phyloP scores from a whole-genome alignment of 129 eudicot genomes.

The Flaveria sonorensis region DNA sequence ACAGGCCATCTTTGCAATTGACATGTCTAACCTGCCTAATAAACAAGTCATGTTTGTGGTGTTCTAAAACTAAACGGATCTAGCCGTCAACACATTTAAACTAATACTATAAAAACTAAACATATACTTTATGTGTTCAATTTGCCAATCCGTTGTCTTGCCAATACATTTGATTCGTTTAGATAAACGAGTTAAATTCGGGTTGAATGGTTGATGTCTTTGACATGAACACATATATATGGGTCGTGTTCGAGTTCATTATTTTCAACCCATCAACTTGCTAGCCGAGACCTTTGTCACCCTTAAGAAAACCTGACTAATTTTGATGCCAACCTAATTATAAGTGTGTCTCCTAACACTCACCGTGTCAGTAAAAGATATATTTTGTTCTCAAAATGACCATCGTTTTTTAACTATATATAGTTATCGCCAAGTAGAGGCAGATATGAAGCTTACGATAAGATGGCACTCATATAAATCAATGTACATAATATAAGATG shows the following conservation, averaged over 20 bases:
- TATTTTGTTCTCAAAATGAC: background rate
- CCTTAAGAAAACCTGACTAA: background rate
- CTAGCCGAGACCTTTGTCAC: background rate
- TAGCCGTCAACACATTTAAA: too few relatives aligned
- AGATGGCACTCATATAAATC: background rate
- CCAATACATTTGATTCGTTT: background rate
- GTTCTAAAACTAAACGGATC: too few relatives aligned
- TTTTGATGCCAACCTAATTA: background rate
- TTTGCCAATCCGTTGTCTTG: too few relatives aligned
- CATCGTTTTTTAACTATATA: background rate
- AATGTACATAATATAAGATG: background rate
- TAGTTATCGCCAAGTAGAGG: slow-evolving; percentile 3
- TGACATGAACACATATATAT: background rate
- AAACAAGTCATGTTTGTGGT: too few relatives aligned
- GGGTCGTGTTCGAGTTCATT: background rate
- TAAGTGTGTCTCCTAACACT: background rate
- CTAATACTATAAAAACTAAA: too few relatives aligned
- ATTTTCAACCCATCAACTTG: background rate
- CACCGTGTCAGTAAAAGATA: background rate
- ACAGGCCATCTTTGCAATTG: background rate
- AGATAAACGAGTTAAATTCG: background rate
- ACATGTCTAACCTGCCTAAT: background rate
- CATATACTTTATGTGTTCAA: too few relatives aligned
- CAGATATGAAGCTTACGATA: background rate
- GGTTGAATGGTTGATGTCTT: background rate